Evolutionary conservation across 352 stramenopile species (phyloP), one percentile per base, ranked within the genome.

Genomic region (Globisporangium middletonii): DNA sequence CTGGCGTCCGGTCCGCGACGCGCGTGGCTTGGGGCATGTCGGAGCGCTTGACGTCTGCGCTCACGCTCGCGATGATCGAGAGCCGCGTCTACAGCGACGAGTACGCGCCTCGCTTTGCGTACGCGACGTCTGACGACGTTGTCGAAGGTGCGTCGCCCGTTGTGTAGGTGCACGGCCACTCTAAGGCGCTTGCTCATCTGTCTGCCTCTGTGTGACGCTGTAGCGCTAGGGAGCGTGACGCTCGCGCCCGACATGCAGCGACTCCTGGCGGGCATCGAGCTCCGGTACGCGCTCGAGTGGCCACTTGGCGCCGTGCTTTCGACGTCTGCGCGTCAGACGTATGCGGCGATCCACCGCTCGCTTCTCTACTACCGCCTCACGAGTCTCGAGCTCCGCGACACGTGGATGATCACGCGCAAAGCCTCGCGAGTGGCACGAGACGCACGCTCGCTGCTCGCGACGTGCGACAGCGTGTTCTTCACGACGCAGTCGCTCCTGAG

Each of bases 51-150:
- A 78, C 70, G 7, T 80, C 72, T 9, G 73, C 69, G 60, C 64
- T 92, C 5, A 68, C 63, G 4, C 53, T 88, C 12, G 75, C 79
- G 3, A 83, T 92, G 71, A 69, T 82, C 19, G 81, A 92, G 45
- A 69, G 65, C 8, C 71, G 62, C 18, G 57, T 77, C 13, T 51
- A 59, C 0, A 30, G 19, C 3, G 62, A 71, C 33, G 53, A 43
- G n/a, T 55, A 66, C 26, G 48, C 65, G 11, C 67, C 72, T 28
- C 65, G 49, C 12, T 92, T 89, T 45, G 57, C 73, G 18, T 92
- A 89, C 45, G 67, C 63, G 4, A 59, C 73, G 2, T 72, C 68
- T 11, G 30, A 72, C 9, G 30, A 49, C 46, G 62, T 87, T 16
- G 64, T 74, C 35, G 42, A 71, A 72, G 60, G 81, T 91, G 63